A percentile compares a stretch with the other conserved stretches of the same genome.
These are phyloP conservation scores for Podila epigama DNA, from an alignment of 192 early-diverging fungal genomes.

Conservation along the genomic window DNA sequence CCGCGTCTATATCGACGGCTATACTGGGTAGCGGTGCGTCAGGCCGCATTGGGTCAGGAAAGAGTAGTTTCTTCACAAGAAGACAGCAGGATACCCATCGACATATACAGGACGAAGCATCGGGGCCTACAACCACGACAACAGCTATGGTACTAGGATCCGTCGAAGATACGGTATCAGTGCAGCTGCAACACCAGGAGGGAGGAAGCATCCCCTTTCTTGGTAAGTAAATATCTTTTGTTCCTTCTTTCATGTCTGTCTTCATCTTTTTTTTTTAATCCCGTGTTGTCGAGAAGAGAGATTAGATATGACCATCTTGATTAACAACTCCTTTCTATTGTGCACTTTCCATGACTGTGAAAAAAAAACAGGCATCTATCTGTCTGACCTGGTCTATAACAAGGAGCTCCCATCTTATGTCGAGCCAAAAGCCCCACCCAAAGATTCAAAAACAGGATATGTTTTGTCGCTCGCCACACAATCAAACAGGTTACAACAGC, in stretches of 20 bases:
- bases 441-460: not conserved
- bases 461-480: not conserved
- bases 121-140: not conserved
- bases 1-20: no score
- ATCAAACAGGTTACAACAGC: not conserved
- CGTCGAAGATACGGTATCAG: not conserved
- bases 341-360: no score
- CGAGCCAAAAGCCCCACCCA: slow-evolving; percentile 12
- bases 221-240: slow-evolving; percentile 39
- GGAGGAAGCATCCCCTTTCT: slow-evolving; percentile 69
- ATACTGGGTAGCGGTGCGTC: no score
- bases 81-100: no score
- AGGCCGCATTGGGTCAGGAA: no score
- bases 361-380: slow-evolving; percentile 62
- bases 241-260: no score
- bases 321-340: not conserved
- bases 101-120: not conserved
- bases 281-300: not conserved
- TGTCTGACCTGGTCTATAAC: slow-evolving; percentile 67
- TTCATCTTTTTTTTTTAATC: not conserved
- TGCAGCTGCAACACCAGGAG: slow-evolving; percentile 23
- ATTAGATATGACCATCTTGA: not conserved
- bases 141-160: not conserved
- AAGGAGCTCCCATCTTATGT: slow-evolving; percentile 61
- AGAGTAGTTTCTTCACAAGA: no score